Conservation (phyloP, 148 eudicot genomes). For the Chenopodium quinoa region DNA sequence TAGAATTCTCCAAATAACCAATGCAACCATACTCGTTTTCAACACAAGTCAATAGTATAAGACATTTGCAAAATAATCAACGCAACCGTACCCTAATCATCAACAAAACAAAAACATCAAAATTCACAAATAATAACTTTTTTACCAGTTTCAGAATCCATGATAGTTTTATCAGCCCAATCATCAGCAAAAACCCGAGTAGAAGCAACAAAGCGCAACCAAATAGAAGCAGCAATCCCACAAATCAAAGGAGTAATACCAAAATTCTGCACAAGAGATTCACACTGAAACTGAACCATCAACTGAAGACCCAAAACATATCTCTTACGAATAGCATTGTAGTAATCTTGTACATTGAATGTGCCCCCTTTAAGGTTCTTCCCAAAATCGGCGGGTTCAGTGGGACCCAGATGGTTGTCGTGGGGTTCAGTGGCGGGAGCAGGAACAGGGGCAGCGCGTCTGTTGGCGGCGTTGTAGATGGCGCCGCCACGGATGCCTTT, state of each 20-base stretch:
- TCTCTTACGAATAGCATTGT: constrained; percentile 46
- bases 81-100: neutral
- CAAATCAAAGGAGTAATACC: constrained; percentile 50
- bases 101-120: neutral
- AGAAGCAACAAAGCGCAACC: constrained; percentile 54
- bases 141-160: constrained; percentile 45
- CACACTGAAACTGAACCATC: constrained; percentile 61
- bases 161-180: constrained; percentile 61
- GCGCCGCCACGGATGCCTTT: constrained; percentile 19
- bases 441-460: neutral
- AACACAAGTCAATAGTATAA: no score
- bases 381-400: constrained; percentile 67
- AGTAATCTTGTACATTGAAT: constrained; percentile 38
- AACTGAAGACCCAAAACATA: constrained; percentile 69
- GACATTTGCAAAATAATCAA: no score
- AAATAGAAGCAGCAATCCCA: constrained; percentile 58
- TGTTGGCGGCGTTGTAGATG: constrained; percentile 37
- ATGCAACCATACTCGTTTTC: no score
- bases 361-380: neutral
- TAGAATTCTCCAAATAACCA: no score
- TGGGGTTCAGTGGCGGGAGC: neutral
- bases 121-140: neutral
- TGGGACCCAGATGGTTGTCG: constrained; percentile 37
- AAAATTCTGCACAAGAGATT: constrained; percentile 58
- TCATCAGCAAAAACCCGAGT: constrained; percentile 46